Percentiles rank a stretch among this genome's conserved stretches.
phyloP scores from a whole-genome alignment of 306 rosid species.

The Dalbergia cultrata region DNA sequence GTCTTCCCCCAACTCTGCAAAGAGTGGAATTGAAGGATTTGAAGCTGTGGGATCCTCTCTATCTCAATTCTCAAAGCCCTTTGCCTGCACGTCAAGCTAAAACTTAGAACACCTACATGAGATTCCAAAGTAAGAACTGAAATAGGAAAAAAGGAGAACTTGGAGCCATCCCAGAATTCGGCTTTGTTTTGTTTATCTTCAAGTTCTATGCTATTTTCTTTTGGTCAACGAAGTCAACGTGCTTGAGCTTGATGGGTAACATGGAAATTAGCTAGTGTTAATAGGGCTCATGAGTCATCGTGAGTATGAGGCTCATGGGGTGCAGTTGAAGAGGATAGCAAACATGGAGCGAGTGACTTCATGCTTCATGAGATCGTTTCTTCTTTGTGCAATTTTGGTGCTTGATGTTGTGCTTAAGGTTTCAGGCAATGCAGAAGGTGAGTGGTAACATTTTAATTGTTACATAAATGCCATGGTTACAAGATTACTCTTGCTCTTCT shows the following conservation, averaged over 20 bases:
- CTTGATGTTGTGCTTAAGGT: slow-evolving; percentile 40
- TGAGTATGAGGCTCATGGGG: slow-evolving; percentile 7
- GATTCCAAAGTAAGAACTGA: background rate
- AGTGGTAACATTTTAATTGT: background rate
- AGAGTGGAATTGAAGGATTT: slow-evolving; percentile 10
- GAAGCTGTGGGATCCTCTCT: background rate
- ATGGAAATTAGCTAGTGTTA: background rate
- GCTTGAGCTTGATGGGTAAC: slow-evolving; percentile 31
- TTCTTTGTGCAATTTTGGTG: slow-evolving; percentile 20
- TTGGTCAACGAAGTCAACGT: slow-evolving; percentile 40
- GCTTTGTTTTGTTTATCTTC: background rate
- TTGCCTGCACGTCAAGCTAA: slow-evolving; percentile 7
- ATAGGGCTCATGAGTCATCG: background rate
- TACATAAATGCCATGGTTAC: background rate
- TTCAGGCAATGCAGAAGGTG: slow-evolving; percentile 49
- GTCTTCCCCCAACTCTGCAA: slow-evolving; percentile 18
- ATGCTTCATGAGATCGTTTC: slow-evolving; percentile 18
- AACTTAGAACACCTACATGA: slow-evolving; percentile 2
- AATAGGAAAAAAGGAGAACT: slow-evolving; percentile 4
- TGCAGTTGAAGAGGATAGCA: slow-evolving; percentile 7
- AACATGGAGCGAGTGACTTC: slow-evolving; percentile 44
- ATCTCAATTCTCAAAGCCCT: background rate
- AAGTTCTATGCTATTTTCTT: slow-evolving; percentile 16
- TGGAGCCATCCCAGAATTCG: background rate
- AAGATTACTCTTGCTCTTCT: background rate